Evolutionary conservation across 495 filamentous ascomycete species (phyloP).

Genomic region (Tuber umbilicatum): DNA sequence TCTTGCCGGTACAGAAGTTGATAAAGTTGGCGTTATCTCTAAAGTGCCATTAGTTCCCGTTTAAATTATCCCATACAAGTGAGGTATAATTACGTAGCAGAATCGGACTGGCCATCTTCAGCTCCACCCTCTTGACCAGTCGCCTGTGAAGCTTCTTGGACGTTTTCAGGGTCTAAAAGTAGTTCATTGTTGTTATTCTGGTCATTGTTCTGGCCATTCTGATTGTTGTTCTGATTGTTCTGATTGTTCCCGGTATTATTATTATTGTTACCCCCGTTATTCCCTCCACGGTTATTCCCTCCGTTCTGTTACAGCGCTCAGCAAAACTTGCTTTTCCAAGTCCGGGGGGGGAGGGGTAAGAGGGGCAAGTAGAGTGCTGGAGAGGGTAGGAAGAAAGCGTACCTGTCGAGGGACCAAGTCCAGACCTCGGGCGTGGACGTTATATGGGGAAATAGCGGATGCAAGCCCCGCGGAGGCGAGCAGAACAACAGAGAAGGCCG

Average conservation of each 20-base stretch:
- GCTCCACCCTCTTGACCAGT: conserved; percentile 29
- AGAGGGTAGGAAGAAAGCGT: neutral
- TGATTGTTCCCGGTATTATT: conserved; percentile 3
- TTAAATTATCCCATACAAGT: neutral
- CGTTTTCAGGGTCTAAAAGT: conserved; percentile 31
- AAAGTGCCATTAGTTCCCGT: neutral
- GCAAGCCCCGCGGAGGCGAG: conserved; percentile 29
- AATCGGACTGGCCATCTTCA: conserved; percentile 31
- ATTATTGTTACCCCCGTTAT: conserved; percentile 12
- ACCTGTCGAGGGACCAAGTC: conserved; percentile 34
- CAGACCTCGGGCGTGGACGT: conserved; percentile 11
- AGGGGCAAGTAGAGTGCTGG: neutral
- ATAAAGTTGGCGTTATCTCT: conserved; percentile 56
- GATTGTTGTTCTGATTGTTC: conserved; percentile 17
- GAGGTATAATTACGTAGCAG: conserved; percentile 18
- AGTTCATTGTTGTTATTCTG: conserved; percentile 14
- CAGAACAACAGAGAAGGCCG: conserved; percentile 31
- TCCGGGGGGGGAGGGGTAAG: neutral
- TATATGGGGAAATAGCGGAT: conserved; percentile 29
- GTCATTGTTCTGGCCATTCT: neutral
- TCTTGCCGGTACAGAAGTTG: conserved; percentile 62
- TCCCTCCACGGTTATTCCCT: conserved; percentile 14
- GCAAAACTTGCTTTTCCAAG: neutral
- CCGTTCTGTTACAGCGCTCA: conserved; percentile 7
- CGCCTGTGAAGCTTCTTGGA: conserved; percentile 34